Base-by-base conservation (phyloP, 441 rosid genomes). In the Theobroma grandiflorum region DNA sequence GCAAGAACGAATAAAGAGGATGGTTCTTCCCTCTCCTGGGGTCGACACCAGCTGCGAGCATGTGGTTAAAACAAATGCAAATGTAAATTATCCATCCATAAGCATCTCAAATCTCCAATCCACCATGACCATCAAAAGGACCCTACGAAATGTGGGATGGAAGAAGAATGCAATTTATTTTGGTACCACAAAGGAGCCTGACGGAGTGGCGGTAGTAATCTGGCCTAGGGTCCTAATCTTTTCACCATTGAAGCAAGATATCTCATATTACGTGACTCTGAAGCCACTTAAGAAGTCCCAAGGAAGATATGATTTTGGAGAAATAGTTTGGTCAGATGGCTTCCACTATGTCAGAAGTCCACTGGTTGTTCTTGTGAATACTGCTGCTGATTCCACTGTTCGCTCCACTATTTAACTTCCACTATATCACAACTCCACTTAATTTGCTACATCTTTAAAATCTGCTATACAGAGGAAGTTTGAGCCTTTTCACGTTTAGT, bases 41-140 rank as follows among this genome's bases (percentile, higher is more conserved):
- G 77, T 67, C 18, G 62, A 76, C 70, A 78, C 78, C 66, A 69
- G 78, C 77, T 87, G 87, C 80, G 57, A 82, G 59, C 16, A 35
- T 2, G 15, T 43, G 20, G 52, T 4, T 45, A 45, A 78, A 71
- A 62, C 88, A 42, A 85, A 82, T 47, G 69, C 86, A 6, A 78
- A 86, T 83, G 72, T 92, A 45, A 94, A 94, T 77, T 91, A 92
- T 74, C 98, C 98, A 7, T 90, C 98, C 14, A 90, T 90, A 59
- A 88, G 88, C 20, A 72, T 88, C 75, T 78, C 87, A 0, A 85
- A 89, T 79, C 90, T 91, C 42, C 82, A 26, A 35, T 86, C 72
- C 50, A 53, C 88, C 33, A 83, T 70, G 52, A 90, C 95, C 38
- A 78, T 94, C 74, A 87, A 78, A 79, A 86, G 96, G 64, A 92